Percentiles rank a stretch among this genome's conserved stretches.
phyloP scores from a whole-genome alignment of 805 yeast genomes.

The Ogataea pilisensis region DNA sequence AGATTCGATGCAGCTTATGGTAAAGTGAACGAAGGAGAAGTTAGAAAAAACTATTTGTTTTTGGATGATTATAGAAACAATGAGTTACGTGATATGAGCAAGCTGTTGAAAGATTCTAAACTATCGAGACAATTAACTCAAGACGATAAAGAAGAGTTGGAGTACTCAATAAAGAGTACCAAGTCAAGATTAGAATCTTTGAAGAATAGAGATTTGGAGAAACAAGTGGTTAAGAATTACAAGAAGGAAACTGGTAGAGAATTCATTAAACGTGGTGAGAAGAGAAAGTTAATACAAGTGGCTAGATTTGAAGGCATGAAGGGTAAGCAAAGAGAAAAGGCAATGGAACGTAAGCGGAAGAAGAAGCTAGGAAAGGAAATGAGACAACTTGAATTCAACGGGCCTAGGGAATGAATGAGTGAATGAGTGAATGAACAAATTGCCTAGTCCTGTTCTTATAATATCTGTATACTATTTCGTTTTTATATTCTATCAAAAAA shows the following conservation, averaged over 20 bases:
- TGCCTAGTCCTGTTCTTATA: background rate
- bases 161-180: conserved; percentile 56
- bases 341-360: conserved; percentile 84
- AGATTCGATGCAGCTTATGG: conserved; percentile 91
- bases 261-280: conserved; percentile 65
- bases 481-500: too few relatives aligned
- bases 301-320: conserved; percentile 76
- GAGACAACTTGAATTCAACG: conserved; percentile 35
- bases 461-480: background rate
- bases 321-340: conserved; percentile 69
- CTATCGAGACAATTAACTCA: conserved; percentile 37
- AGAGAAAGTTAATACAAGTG: conserved; percentile 68
- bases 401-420: conserved; percentile 3
- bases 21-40: conserved; percentile 61
- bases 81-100: conserved; percentile 62
- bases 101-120: conserved; percentile 52
- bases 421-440: background rate
- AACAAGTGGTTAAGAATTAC: conserved; percentile 57
- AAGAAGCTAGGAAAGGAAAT: conserved; percentile 80
- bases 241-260: conserved; percentile 51
- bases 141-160: conserved; percentile 48
- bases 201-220: conserved; percentile 71
- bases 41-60: conserved; percentile 77
- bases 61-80: conserved; percentile 78
- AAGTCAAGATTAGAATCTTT: conserved; percentile 64